Evolutionary conservation across 768 basidiomycete species (phyloP).

Genomic region (Termitomyces sp.): DNA sequence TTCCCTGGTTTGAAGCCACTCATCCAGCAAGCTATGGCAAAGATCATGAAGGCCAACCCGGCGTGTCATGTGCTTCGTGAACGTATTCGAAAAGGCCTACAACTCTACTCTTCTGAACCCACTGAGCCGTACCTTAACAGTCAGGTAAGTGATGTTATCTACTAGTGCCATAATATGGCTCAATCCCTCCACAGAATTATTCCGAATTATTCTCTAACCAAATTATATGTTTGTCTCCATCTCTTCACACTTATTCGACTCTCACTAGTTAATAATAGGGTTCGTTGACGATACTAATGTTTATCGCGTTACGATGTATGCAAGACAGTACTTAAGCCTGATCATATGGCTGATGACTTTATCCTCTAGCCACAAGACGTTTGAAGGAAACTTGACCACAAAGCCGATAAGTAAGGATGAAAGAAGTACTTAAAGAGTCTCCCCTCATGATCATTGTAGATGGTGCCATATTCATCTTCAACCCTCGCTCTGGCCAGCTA

Average conservation of each 20-base stretch:
- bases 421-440: not conserved
- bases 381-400: constrained; percentile 99
- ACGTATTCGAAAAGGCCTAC: constrained; percentile 97
- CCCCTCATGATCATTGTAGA: constrained; percentile 37
- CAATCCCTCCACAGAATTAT: constrained; percentile 56
- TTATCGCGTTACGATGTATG: constrained; percentile 93
- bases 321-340: not conserved
- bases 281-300: constrained; percentile 99
- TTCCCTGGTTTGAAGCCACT: constrained; percentile 99
- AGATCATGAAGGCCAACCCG: constrained; percentile 99
- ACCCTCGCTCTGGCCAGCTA: constrained; percentile 95
- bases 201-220: constrained; percentile 97
- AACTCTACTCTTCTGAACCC: constrained; percentile 97
- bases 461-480: constrained; percentile 98
- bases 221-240: constrained; percentile 70
- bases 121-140: constrained; percentile 99
- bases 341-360: not conserved
- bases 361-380: constrained; percentile 83
- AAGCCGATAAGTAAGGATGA: constrained; percentile 87
- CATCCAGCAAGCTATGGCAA: constrained; percentile 98
- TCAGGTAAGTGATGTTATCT: constrained; percentile 43
- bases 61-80: constrained; percentile 96
- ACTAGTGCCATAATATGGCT: not conserved
- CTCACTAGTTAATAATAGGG: constrained; percentile 41
- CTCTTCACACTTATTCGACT: not conserved